A percentile compares a stretch with the other conserved stretches of the same genome.
These are phyloP conservation scores for Basipetospora chlamydospora DNA, from an alignment of 2,329 filamentous ascomycete species.

Conservation along the genomic window DNA sequence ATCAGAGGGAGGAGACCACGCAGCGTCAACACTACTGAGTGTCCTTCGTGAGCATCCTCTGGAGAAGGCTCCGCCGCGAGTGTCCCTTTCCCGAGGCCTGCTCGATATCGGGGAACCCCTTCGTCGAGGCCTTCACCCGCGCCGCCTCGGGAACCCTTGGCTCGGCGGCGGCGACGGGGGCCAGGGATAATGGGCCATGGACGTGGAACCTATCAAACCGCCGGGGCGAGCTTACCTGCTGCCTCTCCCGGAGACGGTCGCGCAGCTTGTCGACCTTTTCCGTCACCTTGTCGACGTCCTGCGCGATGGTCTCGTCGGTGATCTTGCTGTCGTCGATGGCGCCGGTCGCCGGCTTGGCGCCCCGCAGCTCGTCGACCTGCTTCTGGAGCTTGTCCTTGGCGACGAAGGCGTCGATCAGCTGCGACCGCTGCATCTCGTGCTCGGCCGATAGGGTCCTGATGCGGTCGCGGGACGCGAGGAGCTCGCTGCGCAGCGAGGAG, in stretches of 20 bases:
- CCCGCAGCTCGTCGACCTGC: slow-evolving; percentile 29
- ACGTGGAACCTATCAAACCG: no score
- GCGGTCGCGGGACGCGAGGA: slow-evolving; percentile 38
- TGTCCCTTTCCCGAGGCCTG: no score
- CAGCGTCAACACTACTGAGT: no score
- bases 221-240: slow-evolving; percentile 37
- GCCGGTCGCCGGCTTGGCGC: slow-evolving; percentile 21
- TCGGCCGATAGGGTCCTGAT: slow-evolving; percentile 33
- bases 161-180: no score
- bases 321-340: slow-evolving; percentile 17
- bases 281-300: slow-evolving; percentile 24
- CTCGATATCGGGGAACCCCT: no score
- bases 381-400: slow-evolving; percentile 46
- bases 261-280: slow-evolving; percentile 46
- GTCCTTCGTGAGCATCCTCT: no score
- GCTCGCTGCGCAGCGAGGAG: slow-evolving; percentile 41
- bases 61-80: no score
- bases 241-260: slow-evolving; percentile 37
- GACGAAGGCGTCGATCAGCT: slow-evolving; percentile 44
- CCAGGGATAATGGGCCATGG: no score
- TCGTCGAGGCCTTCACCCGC: no score
- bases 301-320: slow-evolving; percentile 19
- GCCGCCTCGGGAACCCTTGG: no score
- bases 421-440: slow-evolving; percentile 41
- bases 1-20: no score